Percentiles rank a stretch among this genome's conserved stretches.
Evolutionary conservation across 768 basidiomycete genomes (phyloP).

Genomic region (Macrolepiota albuminosa): DNA sequence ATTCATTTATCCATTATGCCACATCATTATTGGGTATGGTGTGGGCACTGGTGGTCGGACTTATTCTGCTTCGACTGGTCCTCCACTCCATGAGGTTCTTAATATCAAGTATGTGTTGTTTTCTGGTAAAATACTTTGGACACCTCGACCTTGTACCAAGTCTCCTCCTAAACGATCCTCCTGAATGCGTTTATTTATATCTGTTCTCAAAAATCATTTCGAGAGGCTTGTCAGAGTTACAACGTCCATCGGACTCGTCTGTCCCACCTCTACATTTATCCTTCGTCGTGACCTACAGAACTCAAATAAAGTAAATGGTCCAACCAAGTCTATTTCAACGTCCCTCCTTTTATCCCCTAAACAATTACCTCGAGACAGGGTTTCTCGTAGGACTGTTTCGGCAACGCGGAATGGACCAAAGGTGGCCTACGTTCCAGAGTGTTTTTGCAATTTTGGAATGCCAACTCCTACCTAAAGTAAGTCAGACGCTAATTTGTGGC

Average conservation of each 20-base stretch:
- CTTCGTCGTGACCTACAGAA: too few species aligned
- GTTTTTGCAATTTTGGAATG: background rate
- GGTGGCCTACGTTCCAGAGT: background rate
- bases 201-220: background rate
- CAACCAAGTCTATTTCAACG: background rate
- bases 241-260: background rate
- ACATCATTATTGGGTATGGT: background rate
- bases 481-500: background rate
- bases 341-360: background rate
- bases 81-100: background rate
- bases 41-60: conserved; percentile 5
- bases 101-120: background rate
- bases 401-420: background rate
- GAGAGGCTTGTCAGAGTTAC: background rate
- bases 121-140: background rate
- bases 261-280: background rate
- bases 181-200: background rate
- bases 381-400: background rate
- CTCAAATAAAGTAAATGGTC: background rate
- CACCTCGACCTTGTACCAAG: background rate
- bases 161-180: background rate
- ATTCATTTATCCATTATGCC: background rate
- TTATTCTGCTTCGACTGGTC: background rate
- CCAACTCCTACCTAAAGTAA: background rate
- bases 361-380: background rate